Evolutionary conservation across 768 basidiomycete species (phyloP).

Genomic region (Boletus coccyginus): DNA sequence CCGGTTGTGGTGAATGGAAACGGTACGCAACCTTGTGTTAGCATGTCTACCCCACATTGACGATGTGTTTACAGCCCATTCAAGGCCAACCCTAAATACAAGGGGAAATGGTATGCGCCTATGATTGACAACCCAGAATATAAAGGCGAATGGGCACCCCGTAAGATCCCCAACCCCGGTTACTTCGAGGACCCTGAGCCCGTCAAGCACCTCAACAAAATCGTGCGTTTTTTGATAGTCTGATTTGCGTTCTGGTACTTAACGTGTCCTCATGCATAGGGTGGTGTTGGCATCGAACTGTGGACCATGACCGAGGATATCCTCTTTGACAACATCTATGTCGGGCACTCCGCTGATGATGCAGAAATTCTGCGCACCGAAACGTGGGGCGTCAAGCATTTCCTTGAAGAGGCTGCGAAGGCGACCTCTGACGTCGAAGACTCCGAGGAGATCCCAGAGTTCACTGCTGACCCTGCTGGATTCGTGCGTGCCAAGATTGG

Average conservation of each 20-base stretch:
- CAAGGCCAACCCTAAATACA: constrained; percentile 93
- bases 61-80: constrained; percentile 48
- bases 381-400: constrained; percentile 90
- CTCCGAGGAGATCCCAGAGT: constrained; percentile 41
- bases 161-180: constrained; percentile 85
- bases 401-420: constrained; percentile 60
- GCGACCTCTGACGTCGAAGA: constrained; percentile 49
- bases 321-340: constrained; percentile 90
- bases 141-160: constrained; percentile 92
- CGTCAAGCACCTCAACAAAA: constrained; percentile 79
- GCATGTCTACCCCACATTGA: background rate
- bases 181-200: constrained; percentile 89
- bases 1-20: constrained; percentile 96
- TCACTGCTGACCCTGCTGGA: constrained; percentile 72
- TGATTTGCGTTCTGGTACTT: background rate
- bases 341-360: constrained; percentile 86
- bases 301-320: constrained; percentile 99
- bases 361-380: constrained; percentile 81
- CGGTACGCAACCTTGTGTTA: constrained; percentile 39
- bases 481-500: constrained; percentile 78
- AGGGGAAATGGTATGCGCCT: constrained; percentile 97
- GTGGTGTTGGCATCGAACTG: constrained; percentile 95
- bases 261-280: constrained; percentile 39
- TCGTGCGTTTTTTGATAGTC: constrained; percentile 54
- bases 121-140: constrained; percentile 96